A percentile compares a stretch with the other conserved stretches of the same genome.
phyloP scores from a whole-genome alignment of 768 basidiomycete species.

The Phallus indusiatus region DNA sequence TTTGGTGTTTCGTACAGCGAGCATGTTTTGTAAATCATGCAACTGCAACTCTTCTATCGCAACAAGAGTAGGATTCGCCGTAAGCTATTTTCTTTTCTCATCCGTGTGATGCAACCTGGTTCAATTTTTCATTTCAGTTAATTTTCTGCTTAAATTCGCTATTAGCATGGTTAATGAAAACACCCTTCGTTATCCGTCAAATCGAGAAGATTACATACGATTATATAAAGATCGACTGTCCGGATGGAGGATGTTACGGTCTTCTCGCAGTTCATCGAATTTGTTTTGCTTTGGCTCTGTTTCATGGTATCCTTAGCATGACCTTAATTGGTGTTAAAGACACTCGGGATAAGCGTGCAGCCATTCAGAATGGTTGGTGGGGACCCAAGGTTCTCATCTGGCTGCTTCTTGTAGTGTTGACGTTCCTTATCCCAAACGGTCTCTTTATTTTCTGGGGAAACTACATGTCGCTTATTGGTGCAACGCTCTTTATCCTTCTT shows the following conservation, averaged over 20 bases:
- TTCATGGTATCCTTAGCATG: slow-evolving; percentile 75
- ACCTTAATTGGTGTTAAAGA: slow-evolving; percentile 80
- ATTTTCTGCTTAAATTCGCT: slow-evolving; percentile 95
- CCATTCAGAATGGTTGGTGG: slow-evolving; percentile 99
- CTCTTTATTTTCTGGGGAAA: slow-evolving; percentile 99
- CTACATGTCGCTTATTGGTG: slow-evolving; percentile 84
- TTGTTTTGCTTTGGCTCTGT: slow-evolving; percentile 86
- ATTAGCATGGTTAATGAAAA: slow-evolving; percentile 94
- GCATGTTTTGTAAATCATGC: slow-evolving; percentile 96
- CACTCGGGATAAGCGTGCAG: slow-evolving; percentile 86
- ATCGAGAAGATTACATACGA: slow-evolving; percentile 92
- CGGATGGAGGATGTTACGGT: slow-evolving; percentile 88
- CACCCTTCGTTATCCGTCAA: slow-evolving; percentile 73
- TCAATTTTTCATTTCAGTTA: slow-evolving; percentile 39
- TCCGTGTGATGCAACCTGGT: not conserved
- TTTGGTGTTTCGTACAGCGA: slow-evolving; percentile 42
- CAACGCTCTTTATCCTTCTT: slow-evolving; percentile 90
- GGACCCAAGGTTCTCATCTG: slow-evolving; percentile 91
- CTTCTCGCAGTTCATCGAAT: slow-evolving; percentile 95
- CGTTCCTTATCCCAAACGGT: slow-evolving; percentile 93
- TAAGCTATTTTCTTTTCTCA: slow-evolving; percentile 27
- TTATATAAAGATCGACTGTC: slow-evolving; percentile 98
- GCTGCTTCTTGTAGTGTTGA: slow-evolving; percentile 67
- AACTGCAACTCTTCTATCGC: slow-evolving; percentile 99
- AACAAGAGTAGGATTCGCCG: slow-evolving; percentile 91